These are phyloP conservation scores for Plantago rigida DNA, from an alignment of 305 asterid species.

Conservation along the genomic window DNA sequence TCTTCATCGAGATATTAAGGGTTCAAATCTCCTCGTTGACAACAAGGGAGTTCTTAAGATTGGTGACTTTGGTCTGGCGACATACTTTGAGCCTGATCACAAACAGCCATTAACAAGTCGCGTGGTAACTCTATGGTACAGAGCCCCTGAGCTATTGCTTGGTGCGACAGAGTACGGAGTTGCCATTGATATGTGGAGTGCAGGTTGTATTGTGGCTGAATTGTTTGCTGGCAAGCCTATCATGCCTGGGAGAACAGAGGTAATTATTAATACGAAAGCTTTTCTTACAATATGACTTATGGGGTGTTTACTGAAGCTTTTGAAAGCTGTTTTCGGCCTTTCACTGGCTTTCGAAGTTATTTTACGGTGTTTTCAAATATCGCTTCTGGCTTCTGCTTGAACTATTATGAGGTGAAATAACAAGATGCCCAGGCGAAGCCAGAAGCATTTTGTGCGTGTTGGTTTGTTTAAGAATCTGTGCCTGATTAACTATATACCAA, in stretches of 20 bases:
- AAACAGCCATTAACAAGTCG: conserved; percentile 69
- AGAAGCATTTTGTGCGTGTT: neutral
- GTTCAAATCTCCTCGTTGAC: conserved; percentile 71
- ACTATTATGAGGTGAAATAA: too few species aligned
- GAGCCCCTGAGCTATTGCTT: conserved; percentile 83
- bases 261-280: conserved; percentile 1
- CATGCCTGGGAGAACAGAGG: conserved; percentile 98
- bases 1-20: conserved; percentile 85
- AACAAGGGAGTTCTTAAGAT: conserved; percentile 59
- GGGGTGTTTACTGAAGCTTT: neutral
- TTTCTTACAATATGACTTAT: too few species aligned
- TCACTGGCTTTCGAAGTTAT: too few species aligned
- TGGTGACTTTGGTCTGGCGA: conserved; percentile 80
- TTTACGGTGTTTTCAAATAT: too few species aligned
- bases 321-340: too few species aligned
- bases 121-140: conserved; percentile 86
- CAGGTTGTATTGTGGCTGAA: conserved; percentile 84
- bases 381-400: too few species aligned
- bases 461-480: neutral
- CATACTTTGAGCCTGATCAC: conserved; percentile 44
- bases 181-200: conserved; percentile 86
- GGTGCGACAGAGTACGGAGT: conserved; percentile 73
- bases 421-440: too few species aligned
- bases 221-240: conserved; percentile 66
- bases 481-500: neutral